Conservation (phyloP, 768 basidiomycete species). For the Chalciporus sphaerocephalus region DNA sequence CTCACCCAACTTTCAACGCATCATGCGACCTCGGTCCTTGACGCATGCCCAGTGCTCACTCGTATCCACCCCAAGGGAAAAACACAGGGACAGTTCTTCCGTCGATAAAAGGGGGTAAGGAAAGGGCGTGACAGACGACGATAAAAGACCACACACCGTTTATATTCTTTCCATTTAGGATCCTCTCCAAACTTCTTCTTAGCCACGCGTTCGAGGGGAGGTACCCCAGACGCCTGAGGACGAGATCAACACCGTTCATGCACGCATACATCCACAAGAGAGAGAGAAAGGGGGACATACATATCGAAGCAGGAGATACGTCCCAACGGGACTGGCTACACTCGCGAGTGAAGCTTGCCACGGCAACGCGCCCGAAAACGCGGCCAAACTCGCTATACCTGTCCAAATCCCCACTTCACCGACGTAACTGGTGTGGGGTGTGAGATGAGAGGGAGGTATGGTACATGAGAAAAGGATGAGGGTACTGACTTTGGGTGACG, state of each 20-base stretch:
- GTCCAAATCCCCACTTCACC: slow-evolving; percentile 70
- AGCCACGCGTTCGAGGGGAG: slow-evolving; percentile 56
- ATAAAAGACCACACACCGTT: slow-evolving; percentile 37
- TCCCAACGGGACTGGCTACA: slow-evolving; percentile 54
- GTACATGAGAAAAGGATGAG: neutral
- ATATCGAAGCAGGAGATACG: slow-evolving; percentile 55
- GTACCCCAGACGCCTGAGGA: slow-evolving; percentile 59
- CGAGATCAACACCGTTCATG: slow-evolving; percentile 1
- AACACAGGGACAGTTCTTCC: slow-evolving; percentile 33
- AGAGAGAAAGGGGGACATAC: slow-evolving; percentile 10
- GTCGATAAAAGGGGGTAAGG: neutral
- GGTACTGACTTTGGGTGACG: slow-evolving; percentile 66
- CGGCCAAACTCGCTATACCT: slow-evolving; percentile 58
- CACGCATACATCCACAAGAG: neutral
- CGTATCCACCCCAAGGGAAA: slow-evolving; percentile 26
- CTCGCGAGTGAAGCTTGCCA: slow-evolving; percentile 32
- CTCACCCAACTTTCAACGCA: neutral
- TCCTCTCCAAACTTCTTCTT: slow-evolving; percentile 55
- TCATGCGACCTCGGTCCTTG: neutral
- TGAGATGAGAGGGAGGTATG: too few species aligned
- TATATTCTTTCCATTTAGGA: slow-evolving; percentile 55
- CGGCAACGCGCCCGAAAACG: slow-evolving; percentile 29
- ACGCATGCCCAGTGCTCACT: neutral
- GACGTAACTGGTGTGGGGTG: slow-evolving; percentile 71
- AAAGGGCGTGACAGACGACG: neutral